Evolutionary conservation across 345 rosid species (phyloP).

Genomic region (Euclidium syriacum): DNA sequence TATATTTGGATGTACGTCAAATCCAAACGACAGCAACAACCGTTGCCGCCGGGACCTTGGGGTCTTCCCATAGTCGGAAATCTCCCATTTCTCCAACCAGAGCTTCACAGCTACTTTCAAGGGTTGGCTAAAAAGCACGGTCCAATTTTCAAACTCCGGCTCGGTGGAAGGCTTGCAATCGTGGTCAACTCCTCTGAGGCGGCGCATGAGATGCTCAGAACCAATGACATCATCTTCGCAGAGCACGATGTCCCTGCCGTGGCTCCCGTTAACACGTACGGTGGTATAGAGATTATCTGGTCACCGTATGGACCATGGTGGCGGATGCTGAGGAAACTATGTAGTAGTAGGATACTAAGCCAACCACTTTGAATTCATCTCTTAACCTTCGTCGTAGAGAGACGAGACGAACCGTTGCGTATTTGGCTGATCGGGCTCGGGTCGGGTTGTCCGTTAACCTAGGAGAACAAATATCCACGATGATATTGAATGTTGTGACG

Average conservation of each 20-base stretch:
- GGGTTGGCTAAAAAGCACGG: too few species aligned
- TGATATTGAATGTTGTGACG: constrained; percentile 28
- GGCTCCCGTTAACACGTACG: neutral
- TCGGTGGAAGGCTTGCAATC: too few species aligned
- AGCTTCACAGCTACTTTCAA: too few species aligned
- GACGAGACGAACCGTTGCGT: constrained; percentile 9
- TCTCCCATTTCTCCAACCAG: too few species aligned
- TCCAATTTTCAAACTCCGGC: too few species aligned
- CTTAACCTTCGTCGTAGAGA: constrained; percentile 18
- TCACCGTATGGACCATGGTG: constrained; percentile 15
- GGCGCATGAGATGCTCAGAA: too few species aligned
- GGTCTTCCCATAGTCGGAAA: too few species aligned
- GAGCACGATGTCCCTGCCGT: constrained; percentile 21
- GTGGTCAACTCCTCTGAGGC: too few species aligned
- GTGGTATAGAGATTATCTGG: constrained; percentile 18
- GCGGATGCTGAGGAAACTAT: constrained; percentile 26
- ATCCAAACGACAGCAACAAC: too few species aligned
- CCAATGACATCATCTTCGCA: too few species aligned
- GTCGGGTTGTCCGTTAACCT: constrained; percentile 29
- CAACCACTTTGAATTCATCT: constrained; percentile 28
- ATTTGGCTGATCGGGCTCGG: constrained; percentile 11
- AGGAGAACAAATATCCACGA: constrained; percentile 32
- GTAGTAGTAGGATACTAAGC: constrained; percentile 28
- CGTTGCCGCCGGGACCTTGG: too few species aligned
- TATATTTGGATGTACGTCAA: too few species aligned